A percentile compares a stretch with the other conserved stretches of the same genome.
Evolutionary conservation across 192 early-diverging fungal species (phyloP).

Genomic region (Coemansia sp.): DNA sequence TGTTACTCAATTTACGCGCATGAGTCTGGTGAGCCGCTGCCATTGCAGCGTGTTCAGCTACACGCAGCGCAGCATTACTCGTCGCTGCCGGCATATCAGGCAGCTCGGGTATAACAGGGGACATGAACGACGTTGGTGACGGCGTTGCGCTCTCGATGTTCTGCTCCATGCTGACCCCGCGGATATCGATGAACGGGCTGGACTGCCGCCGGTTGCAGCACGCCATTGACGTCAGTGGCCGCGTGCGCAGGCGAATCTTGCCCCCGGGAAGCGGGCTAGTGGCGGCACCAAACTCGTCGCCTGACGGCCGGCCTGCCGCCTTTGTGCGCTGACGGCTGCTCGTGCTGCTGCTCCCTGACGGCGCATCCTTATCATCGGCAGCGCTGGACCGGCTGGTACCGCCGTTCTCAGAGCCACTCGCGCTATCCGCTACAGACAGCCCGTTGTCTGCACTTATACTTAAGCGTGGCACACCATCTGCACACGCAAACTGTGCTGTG

Average conservation of each 20-base stretch:
- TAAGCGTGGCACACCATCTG: background rate
- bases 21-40: constrained; percentile 17
- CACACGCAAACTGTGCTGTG: constrained; percentile 30
- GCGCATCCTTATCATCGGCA: constrained; percentile 2
- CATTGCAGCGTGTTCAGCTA: background rate
- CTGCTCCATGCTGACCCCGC: constrained; percentile 5
- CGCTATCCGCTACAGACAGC: background rate
- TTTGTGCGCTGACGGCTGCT: constrained; percentile 13
- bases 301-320: background rate
- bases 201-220: constrained; percentile 22
- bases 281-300: background rate
- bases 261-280: constrained; percentile 10
- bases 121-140: constrained; percentile 2
- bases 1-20: constrained; percentile 44
- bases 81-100: constrained; percentile 5
- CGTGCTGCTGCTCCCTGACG: constrained; percentile 9
- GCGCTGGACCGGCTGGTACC: constrained; percentile 14
- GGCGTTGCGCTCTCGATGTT: constrained; percentile 4
- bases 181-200: constrained; percentile 21
- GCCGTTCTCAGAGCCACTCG: constrained; percentile 1
- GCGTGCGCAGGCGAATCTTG: constrained; percentile 50
- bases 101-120: background rate
- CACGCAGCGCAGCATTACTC: constrained; percentile 1
- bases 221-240: constrained; percentile 41
- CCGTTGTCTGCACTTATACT: background rate